Evolutionary conservation across 1,284 basidiomycete species (phyloP), one percentile per base, ranked within the genome.

Genomic region (Apiotrichum gracile): DNA sequence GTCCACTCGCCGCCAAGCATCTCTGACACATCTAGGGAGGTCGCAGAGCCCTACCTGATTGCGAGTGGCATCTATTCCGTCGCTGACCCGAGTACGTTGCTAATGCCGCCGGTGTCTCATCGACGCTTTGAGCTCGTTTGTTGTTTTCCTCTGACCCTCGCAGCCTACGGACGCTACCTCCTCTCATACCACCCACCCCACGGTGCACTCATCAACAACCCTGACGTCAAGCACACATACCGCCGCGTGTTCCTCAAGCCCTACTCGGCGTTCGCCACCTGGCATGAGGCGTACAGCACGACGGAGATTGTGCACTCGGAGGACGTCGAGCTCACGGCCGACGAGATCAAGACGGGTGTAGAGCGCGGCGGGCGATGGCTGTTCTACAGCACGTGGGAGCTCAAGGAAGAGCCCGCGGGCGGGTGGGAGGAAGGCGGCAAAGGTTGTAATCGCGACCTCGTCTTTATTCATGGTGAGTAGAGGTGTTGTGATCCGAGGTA

Each of bases 311-410:
- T 66, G 40, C 54, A 62, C 55, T 65, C 74, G 14, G 74, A 76
- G 41, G 66, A 75, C 43, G 70, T 76, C 14, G 22, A 65, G 25
- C 52, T 74, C 9, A 64, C 55, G 0, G 50, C 52, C 8, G 64
- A 73, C 8, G 74, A 75, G 59, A 49, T 77, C 17, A 52, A 25
- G 4, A 33, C 49, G 3, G 69, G 70, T 22, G 52, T 63, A 7
- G 53, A 60, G 27, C 53, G 57, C 38, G 65, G 69, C 3, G 72
- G 69, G 7, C 54, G 73, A 51, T 76, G 76, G 76, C 52, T 77
- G 21, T 64, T 58, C 35, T 77, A 77, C 60, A 74, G 69, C 52
- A 61, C 63, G 6, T 76, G 69, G 69, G 72, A 76, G 64, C 62
- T 70, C 61, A 54, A 62, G 27, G 53, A 60, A 4, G 62, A 65